A percentile compares a stretch with the other conserved stretches of the same genome.
These are phyloP conservation scores for Podaxis sp. DNA, from an alignment of 768 basidiomycete species.

Conservation along the genomic window DNA sequence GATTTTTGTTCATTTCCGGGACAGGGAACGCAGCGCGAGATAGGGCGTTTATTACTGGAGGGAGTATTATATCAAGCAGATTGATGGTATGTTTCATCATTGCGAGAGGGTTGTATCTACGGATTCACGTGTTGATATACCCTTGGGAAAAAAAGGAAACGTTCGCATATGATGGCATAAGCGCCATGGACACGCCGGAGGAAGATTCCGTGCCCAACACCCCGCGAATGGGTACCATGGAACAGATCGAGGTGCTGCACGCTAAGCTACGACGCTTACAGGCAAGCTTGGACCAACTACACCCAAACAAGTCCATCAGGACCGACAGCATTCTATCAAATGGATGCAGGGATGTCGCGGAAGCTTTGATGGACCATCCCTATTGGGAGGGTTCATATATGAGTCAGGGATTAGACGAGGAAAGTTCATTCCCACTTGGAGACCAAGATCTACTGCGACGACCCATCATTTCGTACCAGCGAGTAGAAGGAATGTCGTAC, in stretches of 20 bases:
- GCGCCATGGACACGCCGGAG: not conserved
- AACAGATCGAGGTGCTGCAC: slow-evolving; percentile 3
- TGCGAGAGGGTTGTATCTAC: not conserved
- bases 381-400: not conserved
- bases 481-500: not conserved
- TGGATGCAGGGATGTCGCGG: not conserved
- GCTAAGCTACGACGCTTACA: not conserved
- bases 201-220: slow-evolving; percentile 6
- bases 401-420: not conserved
- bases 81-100: not conserved
- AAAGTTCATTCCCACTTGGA: not conserved
- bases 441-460: not conserved
- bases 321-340: not conserved
- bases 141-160: slow-evolving; percentile 2
- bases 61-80: not conserved
- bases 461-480: not conserved
- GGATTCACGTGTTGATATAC: not conserved
- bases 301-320: not conserved
- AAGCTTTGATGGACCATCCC: not conserved
- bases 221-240: not conserved
- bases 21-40: not conserved
- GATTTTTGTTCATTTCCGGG: not conserved
- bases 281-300: not conserved
- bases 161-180: not conserved
- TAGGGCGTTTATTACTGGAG: not conserved